Base-by-base conservation (phyloP, 2,329 filamentous ascomycete genomes). In the Microdochium bolleyi region DNA sequence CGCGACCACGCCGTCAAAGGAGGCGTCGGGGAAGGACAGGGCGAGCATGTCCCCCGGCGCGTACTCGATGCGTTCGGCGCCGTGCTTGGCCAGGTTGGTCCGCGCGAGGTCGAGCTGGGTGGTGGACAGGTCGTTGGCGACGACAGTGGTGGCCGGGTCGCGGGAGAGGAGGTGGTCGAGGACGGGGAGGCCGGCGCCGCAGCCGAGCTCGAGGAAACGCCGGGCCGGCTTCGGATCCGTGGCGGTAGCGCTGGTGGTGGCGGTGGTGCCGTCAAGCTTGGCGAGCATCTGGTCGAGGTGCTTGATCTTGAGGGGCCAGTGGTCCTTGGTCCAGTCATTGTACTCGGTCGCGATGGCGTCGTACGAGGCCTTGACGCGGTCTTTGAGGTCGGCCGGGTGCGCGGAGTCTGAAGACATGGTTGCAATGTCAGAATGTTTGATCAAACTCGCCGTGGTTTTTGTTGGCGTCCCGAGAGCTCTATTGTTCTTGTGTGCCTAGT, bases 1-100 rank as follows among this genome's bases (percentile, higher is more conserved):
- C 0, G 65, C 79, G 1, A 77, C 58, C 1, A 80, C 70, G 4
- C 73, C 77, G 53, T 80, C 72, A 52, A 83, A 69, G 0, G 60
- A 59, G 1, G 54, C 56, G 30, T 50, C 71, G 71, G 2, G 58
- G 51, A 4, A 74, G 64, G 1, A 51, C 1, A 76, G 61, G 0
- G 56, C 53, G 55, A 62, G 65, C 69, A 74, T 74, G 61, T 75
- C 73, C 49, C 67, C 66, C 50, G 61, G 57, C 1, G 19, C 24
- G 34, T 41, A 41, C 3, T n/a, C 51, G 3, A 27, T 52, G 32
- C 53, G 49, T 38, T 53, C 56, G 10, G 44, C 51, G 10, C 52
- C 46, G 11, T 70, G 60, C 21, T 46, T 46, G 27, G 59, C 54
- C 2, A 68, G 59, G 24, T 64, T 61, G 34, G 54, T 52, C 21